Conservation (phyloP, 2,329 filamentous ascomycete genomes). For the Rhinocladiella similis region DNA sequence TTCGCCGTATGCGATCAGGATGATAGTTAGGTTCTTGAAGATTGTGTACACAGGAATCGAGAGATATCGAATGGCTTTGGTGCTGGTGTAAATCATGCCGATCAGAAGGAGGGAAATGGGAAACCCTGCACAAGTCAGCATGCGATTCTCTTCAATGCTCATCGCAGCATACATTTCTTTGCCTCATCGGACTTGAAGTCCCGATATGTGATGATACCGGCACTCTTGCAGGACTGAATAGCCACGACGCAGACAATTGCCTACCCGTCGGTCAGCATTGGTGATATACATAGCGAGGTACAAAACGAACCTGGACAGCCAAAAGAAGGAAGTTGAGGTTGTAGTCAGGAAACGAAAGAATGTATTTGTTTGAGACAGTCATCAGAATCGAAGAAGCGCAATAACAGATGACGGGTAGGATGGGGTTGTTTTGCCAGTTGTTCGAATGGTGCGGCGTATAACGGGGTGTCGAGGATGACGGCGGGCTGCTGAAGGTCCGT, state of each 20-base stretch:
- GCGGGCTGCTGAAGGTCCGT: constrained; percentile 45
- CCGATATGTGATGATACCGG: constrained; percentile 77
- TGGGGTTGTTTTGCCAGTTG: constrained; percentile 70
- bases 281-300: neutral
- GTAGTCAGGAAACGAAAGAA: constrained; percentile 85
- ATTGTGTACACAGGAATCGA: constrained; percentile 99
- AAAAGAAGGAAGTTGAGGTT: constrained; percentile 97
- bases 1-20: constrained; percentile 96
- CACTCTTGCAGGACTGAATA: constrained; percentile 78
- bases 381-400: constrained; percentile 96
- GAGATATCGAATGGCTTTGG: constrained; percentile 92
- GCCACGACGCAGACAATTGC: constrained; percentile 84
- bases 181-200: constrained; percentile 88
- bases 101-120: constrained; percentile 93
- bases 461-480: constrained; percentile 40
- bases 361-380: constrained; percentile 99
- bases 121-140: constrained; percentile 68
- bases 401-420: constrained; percentile 81
- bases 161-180: constrained; percentile 72
- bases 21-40: constrained; percentile 99
- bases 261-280: constrained; percentile 48
- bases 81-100: constrained; percentile 98
- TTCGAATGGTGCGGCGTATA: constrained; percentile 37
- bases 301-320: constrained; percentile 75
- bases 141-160: neutral